Evolutionary conservation across 2,329 filamentous ascomycete species (phyloP).

Genomic region (Alternaria incomplexa): DNA sequence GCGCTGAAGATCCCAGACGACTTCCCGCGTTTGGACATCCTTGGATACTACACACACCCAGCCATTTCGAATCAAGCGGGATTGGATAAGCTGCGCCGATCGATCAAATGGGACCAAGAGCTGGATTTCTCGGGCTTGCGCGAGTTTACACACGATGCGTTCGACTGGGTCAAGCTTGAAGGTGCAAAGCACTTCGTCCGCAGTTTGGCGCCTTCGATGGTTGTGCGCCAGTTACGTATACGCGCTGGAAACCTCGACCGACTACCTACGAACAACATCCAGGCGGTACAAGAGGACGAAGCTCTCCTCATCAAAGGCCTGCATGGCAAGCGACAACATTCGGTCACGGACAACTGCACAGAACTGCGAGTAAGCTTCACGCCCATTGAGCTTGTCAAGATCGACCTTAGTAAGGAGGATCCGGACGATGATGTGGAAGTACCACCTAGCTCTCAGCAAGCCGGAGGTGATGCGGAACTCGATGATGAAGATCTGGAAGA

Average conservation of each 20-base stretch:
- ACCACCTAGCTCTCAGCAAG: conserved; percentile 21
- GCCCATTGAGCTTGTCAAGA: conserved; percentile 76
- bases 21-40: conserved; percentile 80
- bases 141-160: conserved; percentile 76
- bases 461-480: conserved; percentile 28
- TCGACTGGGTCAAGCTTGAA: conserved; percentile 81
- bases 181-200: conserved; percentile 87
- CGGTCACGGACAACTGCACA: conserved; percentile 73
- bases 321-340: conserved; percentile 71
- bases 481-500: conserved; percentile 47
- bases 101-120: conserved; percentile 66
- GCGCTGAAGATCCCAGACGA: conserved; percentile 75
- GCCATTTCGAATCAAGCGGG: conserved; percentile 71
- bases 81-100: conserved; percentile 60
- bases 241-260: conserved; percentile 32
- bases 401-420: conserved; percentile 76
- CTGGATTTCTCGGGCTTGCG: conserved; percentile 73
- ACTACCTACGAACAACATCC: conserved; percentile 38
- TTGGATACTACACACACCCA: conserved; percentile 88
- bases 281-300: conserved; percentile 55
- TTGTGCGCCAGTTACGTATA: conserved; percentile 65
- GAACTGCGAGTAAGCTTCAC: conserved; percentile 82
- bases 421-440: conserved; percentile 69
- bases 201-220: conserved; percentile 76
- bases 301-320: conserved; percentile 68